Evolutionary conservation across 2,329 filamentous ascomycete genomes (phyloP).

Genomic region (Botryotinia narcissicola): DNA sequence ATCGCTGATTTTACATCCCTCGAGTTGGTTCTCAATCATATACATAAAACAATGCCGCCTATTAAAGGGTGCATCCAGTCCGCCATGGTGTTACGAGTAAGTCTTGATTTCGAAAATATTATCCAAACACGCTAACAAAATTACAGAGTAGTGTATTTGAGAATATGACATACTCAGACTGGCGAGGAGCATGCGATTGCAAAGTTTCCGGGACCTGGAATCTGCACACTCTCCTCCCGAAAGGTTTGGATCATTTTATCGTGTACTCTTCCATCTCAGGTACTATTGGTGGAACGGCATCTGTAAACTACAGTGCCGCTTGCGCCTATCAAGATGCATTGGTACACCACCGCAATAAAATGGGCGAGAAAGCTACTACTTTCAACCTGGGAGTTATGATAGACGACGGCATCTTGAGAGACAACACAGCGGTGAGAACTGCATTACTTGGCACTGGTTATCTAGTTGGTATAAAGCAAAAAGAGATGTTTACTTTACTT

Average conservation of each 20-base stretch:
- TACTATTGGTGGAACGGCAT: constrained; percentile 13
- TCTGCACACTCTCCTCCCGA: constrained; percentile 25
- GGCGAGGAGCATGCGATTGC: constrained; percentile 36
- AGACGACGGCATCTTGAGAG: constrained; percentile 29
- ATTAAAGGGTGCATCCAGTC: constrained; percentile 47
- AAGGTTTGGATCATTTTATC: constrained; percentile 24
- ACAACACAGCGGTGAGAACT: constrained; percentile 23
- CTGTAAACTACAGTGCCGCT: constrained; percentile 29
- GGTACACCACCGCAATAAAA: constrained; percentile 20
- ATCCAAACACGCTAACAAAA: neutral
- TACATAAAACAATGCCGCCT: constrained; percentile 20
- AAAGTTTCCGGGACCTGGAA: constrained; percentile 38
- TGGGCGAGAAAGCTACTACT: constrained; percentile 22
- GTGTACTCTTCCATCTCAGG: constrained; percentile 40
- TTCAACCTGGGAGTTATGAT: constrained; percentile 26
- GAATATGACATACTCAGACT: constrained; percentile 42
- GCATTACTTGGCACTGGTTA: constrained; percentile 29
- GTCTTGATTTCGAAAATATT: neutral
- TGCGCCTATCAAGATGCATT: constrained; percentile 36
- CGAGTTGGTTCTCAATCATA: neutral
- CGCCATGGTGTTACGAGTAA: constrained; percentile 44
- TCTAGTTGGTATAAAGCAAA: constrained; percentile 48
- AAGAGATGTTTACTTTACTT: constrained; percentile 54
- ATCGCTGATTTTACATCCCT: constrained; percentile 42
- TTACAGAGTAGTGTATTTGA: constrained; percentile 20